These are phyloP conservation scores for Zygotorulaspora florentina DNA, from an alignment of 805 yeast genomes.

Conservation along the genomic window DNA sequence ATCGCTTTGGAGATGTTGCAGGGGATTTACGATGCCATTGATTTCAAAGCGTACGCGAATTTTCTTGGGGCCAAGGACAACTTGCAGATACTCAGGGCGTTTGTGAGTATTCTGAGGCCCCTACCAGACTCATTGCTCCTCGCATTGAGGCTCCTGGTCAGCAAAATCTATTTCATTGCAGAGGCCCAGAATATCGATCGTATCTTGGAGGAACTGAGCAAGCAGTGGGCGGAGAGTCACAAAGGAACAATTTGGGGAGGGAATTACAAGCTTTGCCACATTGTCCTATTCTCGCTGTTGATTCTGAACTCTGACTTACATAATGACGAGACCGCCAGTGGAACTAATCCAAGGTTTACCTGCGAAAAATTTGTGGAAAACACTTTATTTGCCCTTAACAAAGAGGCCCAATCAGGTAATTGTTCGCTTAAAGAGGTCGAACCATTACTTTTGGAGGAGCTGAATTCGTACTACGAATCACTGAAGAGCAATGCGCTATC, in stretches of 20 bases:
- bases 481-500: conserved; percentile 25
- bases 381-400: conserved; percentile 44
- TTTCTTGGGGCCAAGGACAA: conserved; percentile 37
- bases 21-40: conserved; percentile 28
- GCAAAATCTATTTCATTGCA: conserved; percentile 66
- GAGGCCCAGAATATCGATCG: conserved; percentile 81
- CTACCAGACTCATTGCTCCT: conserved; percentile 49
- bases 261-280: conserved; percentile 58
- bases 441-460: conserved; percentile 16
- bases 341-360: conserved; percentile 34
- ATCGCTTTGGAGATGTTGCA: conserved; percentile 35
- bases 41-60: conserved; percentile 43
- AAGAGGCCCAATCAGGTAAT: conserved; percentile 19
- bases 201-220: conserved; percentile 62
- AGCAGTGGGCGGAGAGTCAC: conserved; percentile 53
- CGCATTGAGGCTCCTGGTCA: conserved; percentile 58
- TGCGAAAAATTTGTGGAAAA: conserved; percentile 45
- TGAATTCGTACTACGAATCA: conserved; percentile 22
- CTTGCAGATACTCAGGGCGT: conserved; percentile 32
- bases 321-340: conserved; percentile 39
- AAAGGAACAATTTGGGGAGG: conserved; percentile 43
- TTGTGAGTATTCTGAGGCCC: conserved; percentile 40
- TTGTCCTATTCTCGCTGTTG: conserved; percentile 65
- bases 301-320: conserved; percentile 76
- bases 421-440: conserved; percentile 11